Conservation (phyloP, 75 land plant genomes). For the Azolla pinnata region DNA sequence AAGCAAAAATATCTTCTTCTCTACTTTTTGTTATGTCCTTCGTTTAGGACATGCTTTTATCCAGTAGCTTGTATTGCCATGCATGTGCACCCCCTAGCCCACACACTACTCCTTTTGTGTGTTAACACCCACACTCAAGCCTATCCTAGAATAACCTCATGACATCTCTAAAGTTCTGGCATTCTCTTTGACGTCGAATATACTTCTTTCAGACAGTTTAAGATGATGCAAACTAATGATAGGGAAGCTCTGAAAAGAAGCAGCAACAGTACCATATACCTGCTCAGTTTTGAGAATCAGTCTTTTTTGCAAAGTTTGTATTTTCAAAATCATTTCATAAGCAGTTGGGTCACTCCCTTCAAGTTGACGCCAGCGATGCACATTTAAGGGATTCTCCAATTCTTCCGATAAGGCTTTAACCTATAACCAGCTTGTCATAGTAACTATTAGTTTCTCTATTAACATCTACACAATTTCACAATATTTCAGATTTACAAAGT, state of each 20-base stretch:
- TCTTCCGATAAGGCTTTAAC: conserved; percentile 33
- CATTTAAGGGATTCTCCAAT: conserved; percentile 29
- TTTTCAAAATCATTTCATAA: conserved; percentile 31
- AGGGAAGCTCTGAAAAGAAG: too few relatives aligned
- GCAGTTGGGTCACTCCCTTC: conserved; percentile 29
- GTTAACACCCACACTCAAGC: not conserved
- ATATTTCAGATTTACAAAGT: not conserved
- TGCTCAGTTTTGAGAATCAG: conserved; percentile 22
- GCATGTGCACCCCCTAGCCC: too few relatives aligned
- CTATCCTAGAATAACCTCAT: not conserved
- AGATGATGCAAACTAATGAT: not conserved
- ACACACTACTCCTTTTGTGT: too few relatives aligned
- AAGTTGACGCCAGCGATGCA: conserved; percentile 32
- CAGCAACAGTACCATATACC: conserved; percentile 8
- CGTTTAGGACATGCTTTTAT: too few relatives aligned
- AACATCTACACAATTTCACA: not conserved
- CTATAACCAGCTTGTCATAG: too few relatives aligned
- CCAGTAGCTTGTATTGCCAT: too few relatives aligned
- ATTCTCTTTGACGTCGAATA: not conserved
- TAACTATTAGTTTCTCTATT: too few relatives aligned
- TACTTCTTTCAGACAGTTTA: not conserved
- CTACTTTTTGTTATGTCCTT: too few relatives aligned
- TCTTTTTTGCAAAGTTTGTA: conserved; percentile 27
- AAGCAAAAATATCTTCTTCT: too few relatives aligned
- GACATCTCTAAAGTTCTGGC: not conserved